Percentiles rank a stretch among this genome's conserved stretches.
Evolutionary conservation across 2,329 filamentous ascomycete genomes (phyloP).

Genomic region (Scedosporium apiospermum): DNA sequence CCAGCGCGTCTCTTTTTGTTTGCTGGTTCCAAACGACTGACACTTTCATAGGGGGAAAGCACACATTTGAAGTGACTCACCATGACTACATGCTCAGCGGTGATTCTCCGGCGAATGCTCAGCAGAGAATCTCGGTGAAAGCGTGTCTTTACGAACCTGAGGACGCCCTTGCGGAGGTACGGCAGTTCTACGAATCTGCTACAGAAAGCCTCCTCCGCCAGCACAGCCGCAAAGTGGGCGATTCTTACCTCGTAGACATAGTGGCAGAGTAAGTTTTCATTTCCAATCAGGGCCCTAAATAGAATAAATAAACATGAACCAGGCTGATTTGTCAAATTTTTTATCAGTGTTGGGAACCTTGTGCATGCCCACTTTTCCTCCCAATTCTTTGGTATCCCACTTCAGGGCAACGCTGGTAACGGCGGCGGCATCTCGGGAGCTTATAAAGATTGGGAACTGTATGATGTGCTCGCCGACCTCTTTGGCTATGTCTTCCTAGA

Average conservation of each 20-base stretch:
- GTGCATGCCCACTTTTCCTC: slow-evolving; percentile 43
- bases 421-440: slow-evolving; percentile 17
- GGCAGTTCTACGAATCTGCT: slow-evolving; percentile 13
- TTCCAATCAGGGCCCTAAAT: not conserved
- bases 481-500: slow-evolving; percentile 46
- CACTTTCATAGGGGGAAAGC: slow-evolving; percentile 12
- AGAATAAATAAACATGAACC: not conserved
- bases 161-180: slow-evolving; percentile 12
- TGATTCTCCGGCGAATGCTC: slow-evolving; percentile 10
- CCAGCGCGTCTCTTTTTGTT: not conserved
- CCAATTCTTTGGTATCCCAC: slow-evolving; percentile 39
- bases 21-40: not conserved
- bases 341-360: slow-evolving; percentile 32
- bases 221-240: slow-evolving; percentile 18
- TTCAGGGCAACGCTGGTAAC: slow-evolving; percentile 14
- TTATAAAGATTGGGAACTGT: slow-evolving; percentile 19
- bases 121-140: slow-evolving; percentile 11
- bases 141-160: slow-evolving; percentile 12
- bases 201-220: slow-evolving; percentile 18
- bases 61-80: slow-evolving; percentile 15
- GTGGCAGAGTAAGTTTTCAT: slow-evolving; percentile 11
- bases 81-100: slow-evolving; percentile 15
- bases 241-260: slow-evolving; percentile 21
- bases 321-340: not conserved
- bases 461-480: slow-evolving; percentile 40